A percentile compares a stretch with the other conserved stretches of the same genome.
Conservation (phyloP, 768 basidiomycete genomes). For the Pleurotus salmoneostramineus region DNA sequence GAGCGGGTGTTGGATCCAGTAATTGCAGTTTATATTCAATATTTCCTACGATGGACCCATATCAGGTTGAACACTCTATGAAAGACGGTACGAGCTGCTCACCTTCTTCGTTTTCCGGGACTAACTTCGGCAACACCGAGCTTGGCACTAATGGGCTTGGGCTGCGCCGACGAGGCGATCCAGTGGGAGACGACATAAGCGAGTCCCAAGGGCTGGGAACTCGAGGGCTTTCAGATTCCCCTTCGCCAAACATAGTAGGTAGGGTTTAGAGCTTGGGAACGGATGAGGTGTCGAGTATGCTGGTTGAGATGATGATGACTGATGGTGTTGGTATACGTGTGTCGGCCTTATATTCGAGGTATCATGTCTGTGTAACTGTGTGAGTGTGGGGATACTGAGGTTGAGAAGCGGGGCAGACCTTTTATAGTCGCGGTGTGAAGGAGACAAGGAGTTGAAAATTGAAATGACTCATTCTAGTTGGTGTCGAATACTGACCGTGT, state of each 20-base stretch:
- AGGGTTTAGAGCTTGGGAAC: conserved; percentile 4
- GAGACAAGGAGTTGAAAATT: background rate
- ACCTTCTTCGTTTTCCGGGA: conserved; percentile 69
- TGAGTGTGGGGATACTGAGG: background rate
- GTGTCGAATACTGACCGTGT: too few species aligned
- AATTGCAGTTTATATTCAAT: conserved; percentile 95
- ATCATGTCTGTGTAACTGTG: conserved; percentile 17
- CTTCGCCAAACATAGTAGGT: conserved; percentile 72
- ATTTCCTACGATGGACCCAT: conserved; percentile 37
- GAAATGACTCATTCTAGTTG: too few species aligned
- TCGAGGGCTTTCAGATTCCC: conserved; percentile 74
- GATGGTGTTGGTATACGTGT: conserved; percentile 1
- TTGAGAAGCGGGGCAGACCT: background rate
- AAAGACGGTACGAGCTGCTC: background rate
- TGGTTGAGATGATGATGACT: conserved; percentile 1
- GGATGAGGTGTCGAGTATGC: conserved; percentile 11
- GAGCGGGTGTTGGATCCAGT: conserved; percentile 68
- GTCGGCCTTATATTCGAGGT: conserved; percentile 22
- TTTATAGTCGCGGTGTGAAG: background rate
- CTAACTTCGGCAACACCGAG: conserved; percentile 53
- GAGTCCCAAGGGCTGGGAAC: conserved; percentile 83
- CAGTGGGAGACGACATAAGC: conserved; percentile 49
- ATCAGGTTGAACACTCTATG: background rate
- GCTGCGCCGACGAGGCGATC: conserved; percentile 26
- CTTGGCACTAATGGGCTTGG: conserved; percentile 16